These are phyloP conservation scores for Xylaria sp. DNA, from an alignment of 495 filamentous ascomycete genomes.

Conservation along the genomic window DNA sequence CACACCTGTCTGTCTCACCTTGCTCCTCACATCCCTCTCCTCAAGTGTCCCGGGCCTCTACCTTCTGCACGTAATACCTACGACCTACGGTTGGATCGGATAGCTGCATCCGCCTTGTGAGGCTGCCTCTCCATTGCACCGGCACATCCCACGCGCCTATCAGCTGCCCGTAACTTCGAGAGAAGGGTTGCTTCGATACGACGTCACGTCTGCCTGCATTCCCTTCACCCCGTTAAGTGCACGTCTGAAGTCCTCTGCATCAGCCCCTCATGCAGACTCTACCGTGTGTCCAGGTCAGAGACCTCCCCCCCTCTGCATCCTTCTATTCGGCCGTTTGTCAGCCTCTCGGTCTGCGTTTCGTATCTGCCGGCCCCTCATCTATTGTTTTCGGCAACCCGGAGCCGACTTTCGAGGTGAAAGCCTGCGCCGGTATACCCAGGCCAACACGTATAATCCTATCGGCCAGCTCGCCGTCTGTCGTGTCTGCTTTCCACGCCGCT, in stretches of 20 bases:
- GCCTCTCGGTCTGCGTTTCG: slow-evolving; percentile 76
- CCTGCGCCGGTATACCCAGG: slow-evolving; percentile 35
- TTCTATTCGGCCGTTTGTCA: slow-evolving; percentile 81
- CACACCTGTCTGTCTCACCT: neutral
- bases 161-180: neutral
- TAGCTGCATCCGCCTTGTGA: slow-evolving; percentile 28
- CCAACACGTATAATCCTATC: slow-evolving; percentile 50
- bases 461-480: slow-evolving; percentile 48
- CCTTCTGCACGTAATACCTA: neutral
- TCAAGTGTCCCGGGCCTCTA: neutral
- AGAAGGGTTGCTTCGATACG: slow-evolving; percentile 8
- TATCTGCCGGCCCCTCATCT: slow-evolving; percentile 49
- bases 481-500: slow-evolving; percentile 52
- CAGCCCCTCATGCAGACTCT: slow-evolving; percentile 41
- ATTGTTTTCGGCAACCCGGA: slow-evolving; percentile 42
- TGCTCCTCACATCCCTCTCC: neutral
- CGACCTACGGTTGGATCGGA: neutral
- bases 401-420: slow-evolving; percentile 51
- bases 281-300: slow-evolving; percentile 66
- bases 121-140: slow-evolving; percentile 15
- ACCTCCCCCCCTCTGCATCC: slow-evolving; percentile 78
- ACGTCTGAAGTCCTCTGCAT: neutral
- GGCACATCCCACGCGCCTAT: slow-evolving; percentile 17
- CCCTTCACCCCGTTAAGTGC: neutral
- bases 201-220: slow-evolving; percentile 6